These are phyloP conservation scores for Podaxis sp. DNA, from an alignment of 768 basidiomycete species.

Conservation along the genomic window DNA sequence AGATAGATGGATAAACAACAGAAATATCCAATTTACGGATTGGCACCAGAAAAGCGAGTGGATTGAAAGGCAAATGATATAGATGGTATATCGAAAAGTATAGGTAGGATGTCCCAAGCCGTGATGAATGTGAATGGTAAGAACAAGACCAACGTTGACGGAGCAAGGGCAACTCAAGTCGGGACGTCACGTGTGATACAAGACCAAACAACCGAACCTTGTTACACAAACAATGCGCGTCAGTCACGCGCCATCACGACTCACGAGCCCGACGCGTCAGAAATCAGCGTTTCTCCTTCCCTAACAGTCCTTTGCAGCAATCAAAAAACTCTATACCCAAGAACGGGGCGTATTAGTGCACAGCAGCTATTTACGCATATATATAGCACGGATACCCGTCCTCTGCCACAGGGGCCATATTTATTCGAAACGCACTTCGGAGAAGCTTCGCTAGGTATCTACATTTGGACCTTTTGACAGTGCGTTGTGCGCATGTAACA, in stretches of 20 bases:
- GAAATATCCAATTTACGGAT: not conserved
- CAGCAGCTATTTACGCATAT: not conserved
- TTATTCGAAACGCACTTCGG: not conserved
- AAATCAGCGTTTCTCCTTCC: not conserved
- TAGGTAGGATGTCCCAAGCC: not conserved
- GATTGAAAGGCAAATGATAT: conserved; percentile 16
- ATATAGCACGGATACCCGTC: not conserved
- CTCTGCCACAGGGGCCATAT: not conserved
- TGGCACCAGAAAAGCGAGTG: conserved; percentile 9
- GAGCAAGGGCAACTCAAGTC: conserved; percentile 11
- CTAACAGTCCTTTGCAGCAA: not conserved
- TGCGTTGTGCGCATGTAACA: conserved; percentile 11
- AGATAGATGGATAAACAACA: conserved; percentile 23
- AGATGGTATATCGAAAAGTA: conserved; percentile 10
- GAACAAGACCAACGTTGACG: conserved; percentile 14
- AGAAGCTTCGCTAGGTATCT: conserved; percentile 6
- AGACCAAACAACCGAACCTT: not conserved
- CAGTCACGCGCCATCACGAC: conserved; percentile 1
- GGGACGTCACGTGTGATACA: conserved; percentile 5
- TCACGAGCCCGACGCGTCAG: conserved; percentile 1
- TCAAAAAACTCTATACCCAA: not conserved
- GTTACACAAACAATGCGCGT: conserved; percentile 3
- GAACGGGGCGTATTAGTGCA: not conserved
- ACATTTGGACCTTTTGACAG: conserved; percentile 3
- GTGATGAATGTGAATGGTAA: not conserved